phyloP scores from a whole-genome alignment of 768 basidiomycete genomes.

The Leccinum sublutescens region DNA sequence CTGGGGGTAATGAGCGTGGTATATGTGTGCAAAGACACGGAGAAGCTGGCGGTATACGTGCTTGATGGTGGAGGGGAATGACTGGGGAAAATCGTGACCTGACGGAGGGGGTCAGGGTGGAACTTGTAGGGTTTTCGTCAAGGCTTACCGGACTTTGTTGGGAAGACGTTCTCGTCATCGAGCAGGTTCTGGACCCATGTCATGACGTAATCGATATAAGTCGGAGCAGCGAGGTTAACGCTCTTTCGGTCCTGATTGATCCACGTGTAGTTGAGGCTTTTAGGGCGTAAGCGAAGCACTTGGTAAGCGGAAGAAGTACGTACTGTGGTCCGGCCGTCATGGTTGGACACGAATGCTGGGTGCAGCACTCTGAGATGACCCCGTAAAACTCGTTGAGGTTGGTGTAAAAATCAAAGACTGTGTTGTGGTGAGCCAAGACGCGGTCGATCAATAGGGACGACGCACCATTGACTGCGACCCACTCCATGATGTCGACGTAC shows the following conservation, averaged over 20 bases:
- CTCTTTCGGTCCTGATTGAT: slow-evolving; percentile 88
- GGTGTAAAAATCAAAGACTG: slow-evolving; percentile 97
- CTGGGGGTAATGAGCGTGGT: slow-evolving; percentile 89
- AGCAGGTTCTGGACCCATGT: slow-evolving; percentile 93
- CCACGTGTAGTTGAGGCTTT: slow-evolving; percentile 92
- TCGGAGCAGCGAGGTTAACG: slow-evolving; percentile 86
- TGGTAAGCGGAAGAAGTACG: slow-evolving; percentile 27
- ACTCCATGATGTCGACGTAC: slow-evolving; percentile 94
- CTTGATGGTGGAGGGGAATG: slow-evolving; percentile 86
- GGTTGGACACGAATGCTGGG: slow-evolving; percentile 81
- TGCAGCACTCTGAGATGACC: slow-evolving; percentile 90
- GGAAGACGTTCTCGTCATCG: slow-evolving; percentile 93
- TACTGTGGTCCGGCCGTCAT: slow-evolving; percentile 90
- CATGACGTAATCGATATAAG: slow-evolving; percentile 98
- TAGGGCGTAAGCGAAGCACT: neutral
- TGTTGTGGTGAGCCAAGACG: neutral
- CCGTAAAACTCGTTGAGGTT: slow-evolving; percentile 98
- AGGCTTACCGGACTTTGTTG: slow-evolving; percentile 85
- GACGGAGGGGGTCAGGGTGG: neutral
- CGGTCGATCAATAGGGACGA: slow-evolving; percentile 12
- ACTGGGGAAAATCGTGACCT: slow-evolving; percentile 86
- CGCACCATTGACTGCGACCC: slow-evolving; percentile 94
- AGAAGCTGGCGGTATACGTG: slow-evolving; percentile 97
- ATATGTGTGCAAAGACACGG: slow-evolving; percentile 96
- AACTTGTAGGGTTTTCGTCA: neutral